Base-by-base conservation (phyloP, 164 flowering plant species). In the Liriodendron chinense region DNA sequence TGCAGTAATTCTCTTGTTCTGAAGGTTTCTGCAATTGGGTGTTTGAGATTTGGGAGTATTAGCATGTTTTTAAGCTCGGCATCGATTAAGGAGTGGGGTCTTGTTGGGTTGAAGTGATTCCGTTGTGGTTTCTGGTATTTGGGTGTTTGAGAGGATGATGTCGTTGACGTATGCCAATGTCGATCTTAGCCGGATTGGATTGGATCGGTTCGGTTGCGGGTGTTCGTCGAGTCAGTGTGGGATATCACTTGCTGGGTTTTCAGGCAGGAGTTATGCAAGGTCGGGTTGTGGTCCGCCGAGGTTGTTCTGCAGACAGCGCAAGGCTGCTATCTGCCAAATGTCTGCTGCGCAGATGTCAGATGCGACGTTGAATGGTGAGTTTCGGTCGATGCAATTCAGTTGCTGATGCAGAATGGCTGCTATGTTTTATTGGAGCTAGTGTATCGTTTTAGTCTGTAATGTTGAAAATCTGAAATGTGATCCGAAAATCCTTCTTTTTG, bases 81-180 rank as follows among this genome's bases (percentile, higher is more conserved):
- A 16, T 16, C 18, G 66, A 47, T 69, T 72, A 50, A 9, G 6
- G 16, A 1, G 47, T n/a, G 13, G 48, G 22, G 68, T 72, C 21
- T 50, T 13, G 69, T 61, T 25, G 62, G 47, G 72, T 68, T 50
- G 23, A 20, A 26, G 49, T 49, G 77, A 56, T 74, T 64, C 72
- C 61, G 64, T 69, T 48, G 71, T 69, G 21, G 65, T 80, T 81
- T 77, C 23, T 6, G 69, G 78, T 28, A 75, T 73, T 78, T 79
- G 82, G 82, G 80, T 87, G 20, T 71, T 3, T 9, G 72, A 78
- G 65, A 82, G 78, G 79, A 92, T 89, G 94, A 84, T 91, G 88
- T 85, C 92, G 47, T 78, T 91, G 82, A 81, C 90, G 75, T 88
- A 89, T 83, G 86, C 75, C 48, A 85, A 72, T 79, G 80, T 89